Evolutionary conservation across 2,329 filamentous ascomycete genomes (phyloP), one percentile per base, ranked within the genome.

Genomic region (Colletotrichum sojae): DNA sequence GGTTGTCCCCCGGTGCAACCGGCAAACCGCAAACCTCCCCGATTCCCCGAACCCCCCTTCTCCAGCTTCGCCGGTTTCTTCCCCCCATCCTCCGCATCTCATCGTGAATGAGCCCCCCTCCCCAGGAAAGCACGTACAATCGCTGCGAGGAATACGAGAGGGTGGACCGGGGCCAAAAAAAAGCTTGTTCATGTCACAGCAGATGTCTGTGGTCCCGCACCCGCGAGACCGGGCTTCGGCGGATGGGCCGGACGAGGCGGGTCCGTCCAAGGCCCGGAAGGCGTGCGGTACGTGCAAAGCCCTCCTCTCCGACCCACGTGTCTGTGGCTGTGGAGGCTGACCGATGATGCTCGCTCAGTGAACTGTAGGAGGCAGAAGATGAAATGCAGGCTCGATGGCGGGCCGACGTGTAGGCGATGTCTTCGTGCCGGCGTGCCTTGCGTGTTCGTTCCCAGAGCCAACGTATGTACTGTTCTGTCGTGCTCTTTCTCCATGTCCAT

Each of bases 371-470:
- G 71, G 25, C 76, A 76, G 61, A 77, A 81, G 73, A 80, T 81
- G 79, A 80, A 78, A 72, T 81, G 79, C 67, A 75, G 76, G 48
- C 76, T 81, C 20, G 79, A 81, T 16, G 72, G 74, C 6, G 76
- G 78, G 25, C 73, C 75, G 16, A 75, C 75, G 0, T 80, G 78
- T 71, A 77, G 78, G 18, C 74, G 79, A 66, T 81, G 78, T 63
- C 64, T 75, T 18, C 76, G 77, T 9, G 74, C 76, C 5, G 78
- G 78, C n/a, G 74, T 79, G 10, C 77, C 78, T 22, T 83, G 81
- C 71, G 75, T 82, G 13, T 82, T 82, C 65, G 79, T 81, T 39
- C 80, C 81, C 12, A 75, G 80, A 48, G 79, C 79, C 51, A 82
- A 82, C 71, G 80, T 80, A n/a, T n/a, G n/a, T n/a, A n/a, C n/a